Percentiles rank a stretch among this genome's conserved stretches.
phyloP scores from a whole-genome alignment of 1,139 yeast species.

The Diutina mesorugosa region DNA sequence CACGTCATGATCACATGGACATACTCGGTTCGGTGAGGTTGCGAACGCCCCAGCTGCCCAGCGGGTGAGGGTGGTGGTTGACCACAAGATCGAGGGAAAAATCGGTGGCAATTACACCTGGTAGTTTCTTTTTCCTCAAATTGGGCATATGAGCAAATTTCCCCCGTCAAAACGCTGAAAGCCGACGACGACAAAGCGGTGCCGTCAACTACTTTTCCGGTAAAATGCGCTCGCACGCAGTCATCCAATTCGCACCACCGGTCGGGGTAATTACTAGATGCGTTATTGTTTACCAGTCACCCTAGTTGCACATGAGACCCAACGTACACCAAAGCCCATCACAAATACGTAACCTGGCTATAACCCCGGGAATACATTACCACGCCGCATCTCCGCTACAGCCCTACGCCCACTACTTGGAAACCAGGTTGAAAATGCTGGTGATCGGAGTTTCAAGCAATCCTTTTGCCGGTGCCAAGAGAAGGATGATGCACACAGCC shows the following conservation, averaged over 20 bases:
- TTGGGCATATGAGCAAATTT: background rate
- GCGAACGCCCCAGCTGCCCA: background rate
- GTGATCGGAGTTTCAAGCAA: background rate
- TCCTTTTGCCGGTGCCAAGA: background rate
- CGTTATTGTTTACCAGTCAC: background rate
- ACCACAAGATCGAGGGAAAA: background rate
- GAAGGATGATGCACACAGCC: background rate
- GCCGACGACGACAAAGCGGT: background rate
- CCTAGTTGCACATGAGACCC: background rate
- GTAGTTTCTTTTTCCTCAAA: background rate
- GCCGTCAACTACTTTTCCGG: background rate
- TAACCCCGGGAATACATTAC: background rate
- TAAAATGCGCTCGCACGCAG: background rate
- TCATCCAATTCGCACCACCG: background rate
- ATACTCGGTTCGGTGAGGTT: background rate
- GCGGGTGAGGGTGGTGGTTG: background rate
- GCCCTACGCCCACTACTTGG: background rate
- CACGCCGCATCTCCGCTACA: background rate
- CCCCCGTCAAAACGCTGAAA: background rate
- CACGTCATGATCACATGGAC: background rate
- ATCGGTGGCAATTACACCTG: background rate
- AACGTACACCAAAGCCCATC: too few relatives aligned
- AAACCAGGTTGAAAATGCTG: too few relatives aligned
- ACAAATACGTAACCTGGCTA: background rate
- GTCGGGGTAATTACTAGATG: background rate